Percentiles rank a stretch among this genome's conserved stretches.
phyloP scores from a whole-genome alignment of 1,284 basidiomycete genomes.

The Apiotrichum gamsii region DNA sequence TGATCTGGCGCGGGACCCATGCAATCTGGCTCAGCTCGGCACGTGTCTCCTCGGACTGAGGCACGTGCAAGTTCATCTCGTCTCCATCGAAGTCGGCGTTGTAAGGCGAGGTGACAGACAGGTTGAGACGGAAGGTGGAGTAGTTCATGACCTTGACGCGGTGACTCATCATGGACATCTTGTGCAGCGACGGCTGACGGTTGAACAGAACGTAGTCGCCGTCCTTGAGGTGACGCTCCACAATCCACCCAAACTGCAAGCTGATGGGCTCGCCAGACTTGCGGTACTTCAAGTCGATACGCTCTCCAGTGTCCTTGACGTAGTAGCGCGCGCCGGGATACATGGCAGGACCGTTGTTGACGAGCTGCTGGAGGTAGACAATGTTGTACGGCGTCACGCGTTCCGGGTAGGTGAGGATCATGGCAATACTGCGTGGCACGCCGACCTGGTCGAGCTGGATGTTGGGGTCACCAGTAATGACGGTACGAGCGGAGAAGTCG shows the following conservation, averaged over 20 bases:
- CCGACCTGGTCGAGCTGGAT: constrained; percentile 95
- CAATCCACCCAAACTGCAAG: constrained; percentile 97
- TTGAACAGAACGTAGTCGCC: constrained; percentile 98
- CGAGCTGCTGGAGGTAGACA: constrained; percentile 84
- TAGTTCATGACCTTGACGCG: constrained; percentile 97
- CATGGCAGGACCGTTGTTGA: constrained; percentile 90
- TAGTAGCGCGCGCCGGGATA: constrained; percentile 98
- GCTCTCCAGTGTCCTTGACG: constrained; percentile 94
- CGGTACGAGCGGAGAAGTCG: constrained; percentile 97
- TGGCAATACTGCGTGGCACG: constrained; percentile 93
- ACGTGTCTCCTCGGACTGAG: constrained; percentile 97
- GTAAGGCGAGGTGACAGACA: constrained; percentile 47
- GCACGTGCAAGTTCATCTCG: constrained; percentile 99
- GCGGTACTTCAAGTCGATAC: constrained; percentile 94
- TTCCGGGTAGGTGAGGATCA: constrained; percentile 97
- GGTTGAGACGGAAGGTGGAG: constrained; percentile 65
- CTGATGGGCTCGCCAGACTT: constrained; percentile 91
- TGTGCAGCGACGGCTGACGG: constrained; percentile 95
- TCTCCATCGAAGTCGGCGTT: constrained; percentile 99
- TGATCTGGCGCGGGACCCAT: constrained; percentile 83
- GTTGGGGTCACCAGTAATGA: constrained; percentile 99
- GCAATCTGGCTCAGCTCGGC: constrained; percentile 97
- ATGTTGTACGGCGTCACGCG: constrained; percentile 99
- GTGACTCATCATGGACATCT: constrained; percentile 99
- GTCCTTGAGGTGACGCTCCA: constrained; percentile 94